Evolutionary conservation across 768 basidiomycete genomes (phyloP).

Genomic region (Phanerochaete sordida): DNA sequence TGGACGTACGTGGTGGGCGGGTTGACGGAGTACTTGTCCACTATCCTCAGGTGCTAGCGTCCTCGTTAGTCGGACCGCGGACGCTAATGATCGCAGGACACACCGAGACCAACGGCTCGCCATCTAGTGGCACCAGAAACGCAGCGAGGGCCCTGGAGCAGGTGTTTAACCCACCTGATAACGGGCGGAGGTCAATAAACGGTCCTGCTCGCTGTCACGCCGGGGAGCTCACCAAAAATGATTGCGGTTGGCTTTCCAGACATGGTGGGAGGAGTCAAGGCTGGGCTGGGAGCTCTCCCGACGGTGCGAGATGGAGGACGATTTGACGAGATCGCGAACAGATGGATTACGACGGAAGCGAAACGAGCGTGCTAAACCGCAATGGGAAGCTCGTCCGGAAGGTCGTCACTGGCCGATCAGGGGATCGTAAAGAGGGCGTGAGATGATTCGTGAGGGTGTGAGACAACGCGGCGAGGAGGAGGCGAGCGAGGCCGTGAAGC

Average conservation of each 20-base stretch:
- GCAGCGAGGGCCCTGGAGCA: conserved; percentile 70
- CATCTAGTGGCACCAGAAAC: conserved; percentile 62
- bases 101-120: conserved; percentile 71
- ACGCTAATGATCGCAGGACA: conserved; percentile 22
- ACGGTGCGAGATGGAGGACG: conserved; percentile 19
- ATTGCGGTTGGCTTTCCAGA: conserved; percentile 60
- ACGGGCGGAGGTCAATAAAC: neutral
- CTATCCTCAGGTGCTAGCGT: conserved; percentile 60
- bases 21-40: conserved; percentile 68
- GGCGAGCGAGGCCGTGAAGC: neutral
- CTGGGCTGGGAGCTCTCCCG: conserved; percentile 1
- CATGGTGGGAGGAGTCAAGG: conserved; percentile 27
- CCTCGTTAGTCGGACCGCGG: conserved; percentile 3
- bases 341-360: conserved; percentile 14
- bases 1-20: conserved; percentile 69
- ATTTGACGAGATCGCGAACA: conserved; percentile 22
- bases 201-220: conserved; percentile 1
- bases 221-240: conserved; percentile 61
- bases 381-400: conserved; percentile 6
- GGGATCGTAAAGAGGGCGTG: neutral
- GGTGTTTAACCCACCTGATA: conserved; percentile 75
- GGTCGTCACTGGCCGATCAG: conserved; percentile 3
- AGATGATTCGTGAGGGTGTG: neutral
- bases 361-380: conserved; percentile 11
- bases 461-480: conserved; percentile 1